phyloP scores from a whole-genome alignment of 2,329 filamentous ascomycete genomes.

The Graphilbum sp. region DNA sequence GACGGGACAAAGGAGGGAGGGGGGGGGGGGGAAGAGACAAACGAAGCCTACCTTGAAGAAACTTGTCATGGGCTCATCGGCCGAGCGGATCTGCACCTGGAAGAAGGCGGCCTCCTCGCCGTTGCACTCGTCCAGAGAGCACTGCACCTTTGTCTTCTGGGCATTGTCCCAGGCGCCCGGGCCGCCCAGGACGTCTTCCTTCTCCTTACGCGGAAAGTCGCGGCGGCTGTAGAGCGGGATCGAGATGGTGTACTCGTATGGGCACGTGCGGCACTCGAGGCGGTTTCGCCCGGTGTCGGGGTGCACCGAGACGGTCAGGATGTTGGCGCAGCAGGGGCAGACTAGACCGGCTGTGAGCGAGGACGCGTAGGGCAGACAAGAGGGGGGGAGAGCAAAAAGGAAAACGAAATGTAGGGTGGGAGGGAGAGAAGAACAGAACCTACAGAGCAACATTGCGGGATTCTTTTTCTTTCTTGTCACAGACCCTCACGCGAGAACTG shows the following conservation, averaged over 20 bases:
- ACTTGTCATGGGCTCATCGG: slow-evolving; percentile 95
- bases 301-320: slow-evolving; percentile 55
- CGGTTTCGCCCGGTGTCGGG: slow-evolving; percentile 48
- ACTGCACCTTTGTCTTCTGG: slow-evolving; percentile 70
- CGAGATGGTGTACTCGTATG: slow-evolving; percentile 74
- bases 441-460: slow-evolving; percentile 49
- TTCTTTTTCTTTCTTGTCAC: not conserved
- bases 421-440: slow-evolving; percentile 1
- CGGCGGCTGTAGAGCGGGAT: slow-evolving; percentile 67
- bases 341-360: slow-evolving; percentile 26
- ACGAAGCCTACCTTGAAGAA: slow-evolving; percentile 59
- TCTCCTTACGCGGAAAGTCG: slow-evolving; percentile 72
- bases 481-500: not conserved
- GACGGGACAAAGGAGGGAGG: not conserved
- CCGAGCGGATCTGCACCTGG: slow-evolving; percentile 93
- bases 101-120: slow-evolving; percentile 82
- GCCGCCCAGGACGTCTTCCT: slow-evolving; percentile 80
- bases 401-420: no score
- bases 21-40: not conserved
- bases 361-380: not conserved
- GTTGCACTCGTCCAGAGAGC: slow-evolving; percentile 63
- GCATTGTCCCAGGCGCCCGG: slow-evolving; percentile 83
- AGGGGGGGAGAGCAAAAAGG: not conserved
- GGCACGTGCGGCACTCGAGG: slow-evolving; percentile 89
- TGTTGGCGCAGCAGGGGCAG: slow-evolving; percentile 72